Conservation (phyloP, 805 yeast genomes). For the Zygotorulaspora chibaensis region DNA sequence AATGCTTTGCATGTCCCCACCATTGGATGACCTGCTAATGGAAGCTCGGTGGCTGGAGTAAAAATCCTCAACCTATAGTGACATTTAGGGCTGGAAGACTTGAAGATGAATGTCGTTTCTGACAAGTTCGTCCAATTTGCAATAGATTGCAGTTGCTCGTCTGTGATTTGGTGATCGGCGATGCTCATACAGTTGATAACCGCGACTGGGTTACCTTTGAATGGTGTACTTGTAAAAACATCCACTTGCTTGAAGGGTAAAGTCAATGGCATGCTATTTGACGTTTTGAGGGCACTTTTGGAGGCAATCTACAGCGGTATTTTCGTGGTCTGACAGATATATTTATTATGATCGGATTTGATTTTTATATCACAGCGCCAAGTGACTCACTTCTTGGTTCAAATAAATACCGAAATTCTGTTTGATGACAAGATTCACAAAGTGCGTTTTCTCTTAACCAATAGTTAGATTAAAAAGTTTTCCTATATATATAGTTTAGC, state of each 20-base stretch:
- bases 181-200: conserved; percentile 33
- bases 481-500: background rate
- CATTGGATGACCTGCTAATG: conserved; percentile 66
- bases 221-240: conserved; percentile 35
- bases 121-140: conserved; percentile 61
- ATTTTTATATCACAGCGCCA: no score
- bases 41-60: conserved; percentile 44
- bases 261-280: conserved; percentile 10
- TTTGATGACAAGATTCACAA: no score
- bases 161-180: conserved; percentile 27
- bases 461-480: no score
- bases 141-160: conserved; percentile 42
- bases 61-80: conserved; percentile 51
- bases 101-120: conserved; percentile 51
- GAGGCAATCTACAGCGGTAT: background rate
- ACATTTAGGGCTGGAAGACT: conserved; percentile 38
- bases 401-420: no score
- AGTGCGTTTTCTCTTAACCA: no score
- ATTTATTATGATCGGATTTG: no score
- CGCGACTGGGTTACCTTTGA: conserved; percentile 54
- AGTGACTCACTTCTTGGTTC: no score
- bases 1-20: conserved; percentile 48
- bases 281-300: background rate
- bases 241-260: conserved; percentile 37
- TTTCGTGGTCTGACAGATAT: background rate